These are phyloP conservation scores for Amesomyces nigricolor DNA, from an alignment of 2,329 filamentous ascomycete species.

Conservation along the genomic window DNA sequence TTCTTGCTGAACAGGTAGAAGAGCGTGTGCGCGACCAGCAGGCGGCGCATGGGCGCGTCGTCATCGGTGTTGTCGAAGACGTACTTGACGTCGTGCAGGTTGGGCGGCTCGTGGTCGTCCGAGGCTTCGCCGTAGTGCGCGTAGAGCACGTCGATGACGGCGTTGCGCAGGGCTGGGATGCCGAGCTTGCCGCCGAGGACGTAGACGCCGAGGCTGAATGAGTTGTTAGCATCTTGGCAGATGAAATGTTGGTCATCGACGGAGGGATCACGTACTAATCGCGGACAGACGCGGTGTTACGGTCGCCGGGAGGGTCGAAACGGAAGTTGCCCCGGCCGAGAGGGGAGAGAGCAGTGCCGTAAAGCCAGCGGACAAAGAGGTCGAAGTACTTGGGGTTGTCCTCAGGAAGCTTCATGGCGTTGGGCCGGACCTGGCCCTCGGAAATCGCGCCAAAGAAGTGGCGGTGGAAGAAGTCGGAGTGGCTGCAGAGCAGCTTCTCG, in stretches of 20 bases:
- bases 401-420: conserved; percentile 20
- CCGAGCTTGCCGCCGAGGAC: conserved; percentile 23
- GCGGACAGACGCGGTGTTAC: conserved; percentile 11
- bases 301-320: conserved; percentile 16
- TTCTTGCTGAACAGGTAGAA: conserved; percentile 21
- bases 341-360: conserved; percentile 23
- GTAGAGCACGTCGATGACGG: conserved; percentile 25
- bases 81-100: conserved; percentile 22
- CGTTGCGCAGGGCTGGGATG: conserved; percentile 23
- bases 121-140: conserved; percentile 19
- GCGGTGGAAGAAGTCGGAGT: conserved; percentile 23
- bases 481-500: conserved; percentile 22
- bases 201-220: conserved; percentile 24
- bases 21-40: conserved; percentile 21
- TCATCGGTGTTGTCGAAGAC: conserved; percentile 23
- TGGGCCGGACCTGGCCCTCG: neutral
- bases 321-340: conserved; percentile 18
- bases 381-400: conserved; percentile 23
- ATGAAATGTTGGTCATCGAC: neutral
- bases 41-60: conserved; percentile 21
- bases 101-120: conserved; percentile 13
- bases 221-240: neutral
- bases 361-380: conserved; percentile 25
- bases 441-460: conserved; percentile 2
- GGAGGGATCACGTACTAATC: conserved; percentile 22